A percentile compares a stretch with the other conserved stretches of the same genome.
phyloP scores from a whole-genome alignment of 2,329 filamentous ascomycete genomes.

The Penicillium carneum region DNA sequence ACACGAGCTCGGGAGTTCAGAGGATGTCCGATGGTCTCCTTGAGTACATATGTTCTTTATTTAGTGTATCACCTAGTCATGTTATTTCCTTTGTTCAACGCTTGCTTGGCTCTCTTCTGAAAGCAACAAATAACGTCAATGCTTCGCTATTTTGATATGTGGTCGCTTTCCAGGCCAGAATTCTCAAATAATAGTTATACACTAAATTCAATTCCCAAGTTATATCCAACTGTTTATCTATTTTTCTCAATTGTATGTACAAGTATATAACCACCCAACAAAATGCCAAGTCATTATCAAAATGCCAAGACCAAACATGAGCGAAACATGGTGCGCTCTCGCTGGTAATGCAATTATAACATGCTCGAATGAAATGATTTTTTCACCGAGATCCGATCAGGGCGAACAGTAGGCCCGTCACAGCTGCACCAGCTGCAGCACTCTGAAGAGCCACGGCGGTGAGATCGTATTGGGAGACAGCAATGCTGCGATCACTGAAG shows the following conservation, averaged over 20 bases:
- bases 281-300: constrained; percentile 19
- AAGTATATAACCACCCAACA: constrained; percentile 17
- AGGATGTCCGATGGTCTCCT: constrained; percentile 28
- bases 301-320: constrained; percentile 7
- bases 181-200: constrained; percentile 22
- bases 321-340: background rate
- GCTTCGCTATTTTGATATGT: constrained; percentile 3
- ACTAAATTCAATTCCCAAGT: constrained; percentile 15
- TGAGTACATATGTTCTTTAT: constrained; percentile 41
- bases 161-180: background rate
- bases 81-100: constrained; percentile 39
- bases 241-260: constrained; percentile 33
- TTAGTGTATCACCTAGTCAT: constrained; percentile 42
- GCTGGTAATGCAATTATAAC: constrained; percentile 10
- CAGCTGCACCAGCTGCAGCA: constrained; percentile 68
- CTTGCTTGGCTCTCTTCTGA: background rate
- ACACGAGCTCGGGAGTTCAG: constrained; percentile 19
- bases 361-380: constrained; percentile 23
- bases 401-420: constrained; percentile 63
- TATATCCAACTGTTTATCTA: constrained; percentile 23
- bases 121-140: background rate
- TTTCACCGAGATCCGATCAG: constrained; percentile 56
- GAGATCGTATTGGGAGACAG: constrained; percentile 72
- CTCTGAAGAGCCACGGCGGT: constrained; percentile 74
- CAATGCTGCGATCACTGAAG: constrained; percentile 69